Conservation (phyloP, 305 asterid species). For the Fraxinus velutina region DNA sequence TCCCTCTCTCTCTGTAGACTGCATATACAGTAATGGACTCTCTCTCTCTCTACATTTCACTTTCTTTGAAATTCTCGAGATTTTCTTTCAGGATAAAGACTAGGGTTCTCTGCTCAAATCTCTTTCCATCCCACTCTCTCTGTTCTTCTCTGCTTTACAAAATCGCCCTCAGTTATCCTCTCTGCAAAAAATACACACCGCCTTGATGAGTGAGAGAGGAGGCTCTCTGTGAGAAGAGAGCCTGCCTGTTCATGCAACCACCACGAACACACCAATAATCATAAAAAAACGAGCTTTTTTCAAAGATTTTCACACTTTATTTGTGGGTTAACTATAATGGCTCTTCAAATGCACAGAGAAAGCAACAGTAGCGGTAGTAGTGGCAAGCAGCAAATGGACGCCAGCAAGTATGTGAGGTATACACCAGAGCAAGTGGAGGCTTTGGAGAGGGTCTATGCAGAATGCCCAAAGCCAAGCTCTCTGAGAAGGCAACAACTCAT, state of each 20-base stretch:
- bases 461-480: slow-evolving; percentile 19
- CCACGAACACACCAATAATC: slow-evolving; percentile 14
- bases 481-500: slow-evolving; percentile 17
- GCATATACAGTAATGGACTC: slow-evolving; percentile 4
- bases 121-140: slow-evolving; percentile 20
- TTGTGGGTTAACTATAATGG: slow-evolving; percentile 27
- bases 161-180: neutral
- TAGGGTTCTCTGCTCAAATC: slow-evolving; percentile 40
- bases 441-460: slow-evolving; percentile 19
- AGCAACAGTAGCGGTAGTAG: slow-evolving; percentile 44
- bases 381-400: slow-evolving; percentile 65
- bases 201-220: slow-evolving; percentile 55
- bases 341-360: slow-evolving; percentile 56
- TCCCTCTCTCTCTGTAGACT: slow-evolving; percentile 12
- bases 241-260: slow-evolving; percentile 50
- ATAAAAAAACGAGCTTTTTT: neutral
- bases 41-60: slow-evolving; percentile 30
- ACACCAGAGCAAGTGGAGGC: slow-evolving; percentile 48
- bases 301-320: neutral
- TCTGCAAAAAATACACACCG: slow-evolving; percentile 12
- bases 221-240: slow-evolving; percentile 68
- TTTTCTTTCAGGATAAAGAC: slow-evolving; percentile 43
- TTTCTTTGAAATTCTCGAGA: slow-evolving; percentile 55
- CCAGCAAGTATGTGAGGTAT: slow-evolving; percentile 87
- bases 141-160: slow-evolving; percentile 18